Evolutionary conservation across 306 rosid genomes (phyloP).

Genomic region (Lathyrus oleraceus): DNA sequence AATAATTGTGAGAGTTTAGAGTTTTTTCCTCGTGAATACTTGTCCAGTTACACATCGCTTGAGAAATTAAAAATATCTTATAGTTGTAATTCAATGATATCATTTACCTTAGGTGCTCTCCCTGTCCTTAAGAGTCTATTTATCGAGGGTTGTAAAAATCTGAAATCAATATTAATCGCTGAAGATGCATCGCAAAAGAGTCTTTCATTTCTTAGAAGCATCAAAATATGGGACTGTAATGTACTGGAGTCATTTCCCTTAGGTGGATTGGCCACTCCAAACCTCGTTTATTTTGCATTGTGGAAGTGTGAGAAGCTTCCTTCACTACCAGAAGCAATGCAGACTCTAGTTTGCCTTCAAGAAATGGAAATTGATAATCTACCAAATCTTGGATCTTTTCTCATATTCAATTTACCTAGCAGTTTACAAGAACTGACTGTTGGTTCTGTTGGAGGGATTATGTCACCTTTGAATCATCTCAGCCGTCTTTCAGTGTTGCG

Average conservation of each 20-base stretch:
- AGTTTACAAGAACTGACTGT: neutral
- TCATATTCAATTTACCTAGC: neutral
- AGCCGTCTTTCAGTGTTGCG: too few relatives aligned
- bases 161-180: neutral
- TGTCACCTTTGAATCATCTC: too few relatives aligned
- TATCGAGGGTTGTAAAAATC: neutral
- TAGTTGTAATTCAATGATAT: neutral
- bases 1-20: neutral
- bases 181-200: neutral
- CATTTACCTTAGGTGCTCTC: neutral
- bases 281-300: neutral
- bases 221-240: neutral
- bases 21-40: neutral
- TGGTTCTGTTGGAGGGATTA: neutral
- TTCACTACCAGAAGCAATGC: neutral
- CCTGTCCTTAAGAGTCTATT: neutral
- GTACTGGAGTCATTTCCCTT: neutral
- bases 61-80: neutral
- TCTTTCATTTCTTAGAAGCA: neutral
- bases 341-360: neutral
- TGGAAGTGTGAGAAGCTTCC: slow-evolving; percentile 13
- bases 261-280: neutral
- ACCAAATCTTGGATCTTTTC: neutral
- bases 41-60: neutral
- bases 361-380: neutral